Base-by-base conservation (phyloP, 2,329 filamentous ascomycete genomes). In the Colletotrichum trifolii region DNA sequence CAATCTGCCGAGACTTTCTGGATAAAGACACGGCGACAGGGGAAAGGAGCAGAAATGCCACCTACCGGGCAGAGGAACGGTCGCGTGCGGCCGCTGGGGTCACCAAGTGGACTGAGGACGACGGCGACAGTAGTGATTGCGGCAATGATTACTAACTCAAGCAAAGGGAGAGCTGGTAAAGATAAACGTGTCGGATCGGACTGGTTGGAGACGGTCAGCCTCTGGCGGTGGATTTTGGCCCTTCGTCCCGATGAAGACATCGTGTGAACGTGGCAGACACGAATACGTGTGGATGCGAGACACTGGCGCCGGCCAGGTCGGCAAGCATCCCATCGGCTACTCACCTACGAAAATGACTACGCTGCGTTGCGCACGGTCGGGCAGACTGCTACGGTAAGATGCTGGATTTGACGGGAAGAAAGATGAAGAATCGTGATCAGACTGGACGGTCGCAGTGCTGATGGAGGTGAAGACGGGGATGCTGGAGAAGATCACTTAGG, bases 1-100 rank as follows among this genome's bases (percentile, higher is more conserved):
- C 62, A 72, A 75, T 73, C 71, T 75, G 74, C 74, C 73, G 74
- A 72, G 68, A 70, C 67, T 68, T 68, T 62, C 56, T 64, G 68
- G 67, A 61, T 67, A 68, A 73, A 70, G 55, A 53, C 58, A 64
- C 59, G 61, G 38, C 40, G 57, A 70, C 59, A 69, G 60, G 57
- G 56, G 54, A 58, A 12, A 65, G 17, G 15, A 45, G 11, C 25
- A 48, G 40, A 56, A 57, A 62, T 61, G 52, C 25, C 47, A 65
- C 62, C 46, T 61, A 65, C 62, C 46, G 52, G 40, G 33, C 46
- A 60, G 46, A 25, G 15, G 25, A 50, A 13, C 46, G 50, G 40
- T 25, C 55, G 45, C 10, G 58, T 65, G 62, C 57, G 52, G 57
- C 50, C 62, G 57, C 50, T 65, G 40, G 46, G 15, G 36, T 39